Evolutionary conservation across 2,329 filamentous ascomycete genomes (phyloP), one percentile per base, ranked within the genome.

Genomic region (Clarireedia sp.): DNA sequence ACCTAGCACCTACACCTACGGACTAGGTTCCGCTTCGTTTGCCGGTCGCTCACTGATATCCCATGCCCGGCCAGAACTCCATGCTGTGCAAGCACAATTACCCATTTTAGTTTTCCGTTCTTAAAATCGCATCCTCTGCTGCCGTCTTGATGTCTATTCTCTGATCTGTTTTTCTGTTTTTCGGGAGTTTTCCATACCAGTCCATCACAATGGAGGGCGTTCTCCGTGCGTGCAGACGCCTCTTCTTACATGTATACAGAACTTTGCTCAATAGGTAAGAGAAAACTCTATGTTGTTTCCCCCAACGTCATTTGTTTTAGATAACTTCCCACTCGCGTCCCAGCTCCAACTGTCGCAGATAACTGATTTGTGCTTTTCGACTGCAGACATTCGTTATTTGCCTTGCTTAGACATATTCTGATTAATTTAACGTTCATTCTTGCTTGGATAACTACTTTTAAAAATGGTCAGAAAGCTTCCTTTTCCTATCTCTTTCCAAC

Each of bases 391-490:
- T 64, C 63, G 12, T 62, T 66, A 48, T 57, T 64, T 37, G 62
- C 63, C 12, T 54, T 65, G 17, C 60, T 66, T 19, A 57, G 60
- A 57, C 64, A 66, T 51, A 63, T 66, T 40, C 48, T 64, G 14
- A 63, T 62, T 41, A 66, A 66, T 46, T 60, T 65, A 61, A 62
- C 58, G 14, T 66, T 64, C 46, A 64, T 66, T 53, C 55, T 65
- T 2, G 55, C 61, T 7, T 65, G 63, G 63, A 66, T 66, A 17
- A 65, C 63, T 17, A 65, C 64, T 23, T 66, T 66, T 49, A 66
- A 66, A 37, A 66, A 66, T 49, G 64, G 64, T 65, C 57, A 48
- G 43, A 6, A 12, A 16, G 10, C 5, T 16, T 23, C 19, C 7
- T 6, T 24, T 26, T 46, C 10, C 21, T 2, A 16, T 3, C 19